Percentiles rank a stretch among this genome's conserved stretches.
These are phyloP conservation scores for Byssothecium circinans DNA, from an alignment of 2,329 filamentous ascomycete genomes.

Conservation along the genomic window DNA sequence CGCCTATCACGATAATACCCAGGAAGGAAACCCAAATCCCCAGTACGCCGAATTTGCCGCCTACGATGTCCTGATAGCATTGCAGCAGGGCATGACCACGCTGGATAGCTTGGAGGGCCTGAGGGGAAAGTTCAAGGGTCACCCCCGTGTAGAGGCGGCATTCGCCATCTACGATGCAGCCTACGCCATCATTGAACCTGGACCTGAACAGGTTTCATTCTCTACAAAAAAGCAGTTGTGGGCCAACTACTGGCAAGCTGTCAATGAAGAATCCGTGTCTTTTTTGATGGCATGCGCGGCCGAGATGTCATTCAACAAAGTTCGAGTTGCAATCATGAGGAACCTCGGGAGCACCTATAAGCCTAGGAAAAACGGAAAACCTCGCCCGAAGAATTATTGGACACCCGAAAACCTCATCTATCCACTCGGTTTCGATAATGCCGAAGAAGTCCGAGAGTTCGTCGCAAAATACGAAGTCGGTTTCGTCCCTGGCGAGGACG, in stretches of 20 bases:
- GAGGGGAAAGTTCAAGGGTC: conserved; percentile 48
- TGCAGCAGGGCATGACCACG: conserved; percentile 52
- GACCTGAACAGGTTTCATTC: conserved; percentile 53
- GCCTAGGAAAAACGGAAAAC: conserved; percentile 50
- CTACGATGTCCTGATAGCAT: conserved; percentile 57
- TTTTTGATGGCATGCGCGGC: conserved; percentile 67
- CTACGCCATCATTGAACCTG: conserved; percentile 46
- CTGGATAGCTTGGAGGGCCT: conserved; percentile 62
- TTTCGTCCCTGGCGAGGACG: conserved; percentile 51
- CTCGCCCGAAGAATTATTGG: conserved; percentile 55
- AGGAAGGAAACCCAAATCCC: conserved; percentile 50
- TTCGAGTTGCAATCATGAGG: conserved; percentile 59
- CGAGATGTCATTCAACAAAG: conserved; percentile 62
- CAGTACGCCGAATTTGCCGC: conserved; percentile 67
- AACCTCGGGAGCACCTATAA: conserved; percentile 58
- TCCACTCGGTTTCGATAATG: conserved; percentile 59
- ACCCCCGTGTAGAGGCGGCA: conserved; percentile 58
- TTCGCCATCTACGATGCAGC: conserved; percentile 60
- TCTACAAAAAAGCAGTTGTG: conserved; percentile 62
- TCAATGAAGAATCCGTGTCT: conserved; percentile 58
- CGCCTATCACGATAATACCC: conserved; percentile 47
- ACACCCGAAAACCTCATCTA: conserved; percentile 55
- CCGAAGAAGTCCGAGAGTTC: conserved; percentile 57
- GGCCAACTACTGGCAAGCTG: conserved; percentile 58
- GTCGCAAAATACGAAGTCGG: conserved; percentile 57